Evolutionary conservation across 2,329 filamentous ascomycete species (phyloP), one percentile per base, ranked within the genome.

Genomic region (Pseudocercospora ulei): DNA sequence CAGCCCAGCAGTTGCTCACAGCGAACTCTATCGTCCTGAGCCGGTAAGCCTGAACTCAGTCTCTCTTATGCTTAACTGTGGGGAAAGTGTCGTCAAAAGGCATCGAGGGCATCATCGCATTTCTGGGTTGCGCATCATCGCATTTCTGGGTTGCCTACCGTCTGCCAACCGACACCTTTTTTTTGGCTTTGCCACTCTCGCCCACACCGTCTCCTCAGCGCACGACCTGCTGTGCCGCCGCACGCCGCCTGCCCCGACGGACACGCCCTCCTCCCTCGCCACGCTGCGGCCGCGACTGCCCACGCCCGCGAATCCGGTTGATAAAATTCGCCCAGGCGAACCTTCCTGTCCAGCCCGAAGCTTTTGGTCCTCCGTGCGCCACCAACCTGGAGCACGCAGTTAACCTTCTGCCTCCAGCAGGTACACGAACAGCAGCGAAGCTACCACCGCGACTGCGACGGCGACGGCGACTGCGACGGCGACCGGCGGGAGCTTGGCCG

Each of bases 21-120:
- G 35, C 39, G 41, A 54, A 52, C 51, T 53, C 47, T 51, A 50
- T 52, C 46, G 38, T 34, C 29, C 31, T 41, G 47, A 47, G 38
- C 41, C 49, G 50, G 47, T 47, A 50, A 47, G 47, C 41, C 22
- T 43, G 46, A 56, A 55, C 50, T 55, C 52, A 45, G 40, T 49
- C 41, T 35, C 46, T 43, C 45, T 56, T 56, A 56, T 53, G 53
- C 52, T 51, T 54, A 55, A 54, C 39, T 47, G 51, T 51, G 51
- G 51, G 46, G 48, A 40, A 40, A 20, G 19, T 25, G 19, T 34
- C 37, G 20, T 29, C 20, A 31, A 25, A 22, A 33, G 27, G 30
- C 30, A 25, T 31, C 22, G 18, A 27, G 18, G 17, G n/a, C n/a
- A n/a, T n/a, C n/a, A n/a, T n/a, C n/a, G n/a, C n/a, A n/a, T n/a